These are phyloP conservation scores for Tilletia indica DNA, from an alignment of 1,284 basidiomycete genomes.

Conservation along the genomic window DNA sequence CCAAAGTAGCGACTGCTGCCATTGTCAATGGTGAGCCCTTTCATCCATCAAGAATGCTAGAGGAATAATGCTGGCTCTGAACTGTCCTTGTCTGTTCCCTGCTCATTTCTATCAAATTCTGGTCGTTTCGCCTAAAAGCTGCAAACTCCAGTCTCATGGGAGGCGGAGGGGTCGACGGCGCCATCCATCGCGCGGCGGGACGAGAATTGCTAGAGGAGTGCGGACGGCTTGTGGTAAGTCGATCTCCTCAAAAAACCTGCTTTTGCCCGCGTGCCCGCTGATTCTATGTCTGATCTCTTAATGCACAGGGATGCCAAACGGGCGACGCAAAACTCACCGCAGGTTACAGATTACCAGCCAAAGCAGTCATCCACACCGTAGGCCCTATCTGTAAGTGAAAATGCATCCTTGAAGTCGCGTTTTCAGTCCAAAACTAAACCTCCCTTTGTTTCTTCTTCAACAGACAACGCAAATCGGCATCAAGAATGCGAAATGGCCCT, in stretches of 20 bases:
- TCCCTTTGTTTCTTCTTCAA: neutral
- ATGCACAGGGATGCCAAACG: constrained; percentile 69
- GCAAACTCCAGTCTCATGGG: neutral
- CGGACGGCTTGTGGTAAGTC: constrained; percentile 45
- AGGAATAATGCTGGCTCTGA: neutral
- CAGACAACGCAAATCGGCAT: constrained; percentile 13
- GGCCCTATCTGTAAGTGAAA: constrained; percentile 58
- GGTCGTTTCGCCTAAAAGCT: neutral
- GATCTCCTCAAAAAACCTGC: too few relatives aligned
- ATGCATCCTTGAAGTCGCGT: neutral
- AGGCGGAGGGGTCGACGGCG: constrained; percentile 68
- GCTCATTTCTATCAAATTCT: neutral
- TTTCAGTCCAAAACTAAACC: neutral
- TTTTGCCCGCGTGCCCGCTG: too few relatives aligned
- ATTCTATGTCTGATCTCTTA: too few relatives aligned
- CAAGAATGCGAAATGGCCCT: constrained; percentile 58
- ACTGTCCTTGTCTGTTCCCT: neutral
- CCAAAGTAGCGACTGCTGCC: constrained; percentile 8
- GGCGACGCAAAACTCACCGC: constrained; percentile 79
- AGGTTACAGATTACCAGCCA: constrained; percentile 60
- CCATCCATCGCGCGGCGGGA: constrained; percentile 83
- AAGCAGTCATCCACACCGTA: constrained; percentile 82
- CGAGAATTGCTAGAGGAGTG: constrained; percentile 71
- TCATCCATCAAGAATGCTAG: neutral
- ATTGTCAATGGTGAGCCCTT: constrained; percentile 12